A percentile compares a stretch with the other conserved stretches of the same genome.
phyloP scores from a whole-genome alignment of 768 basidiomycete species.

The Phlebiopsis gigantea region DNA sequence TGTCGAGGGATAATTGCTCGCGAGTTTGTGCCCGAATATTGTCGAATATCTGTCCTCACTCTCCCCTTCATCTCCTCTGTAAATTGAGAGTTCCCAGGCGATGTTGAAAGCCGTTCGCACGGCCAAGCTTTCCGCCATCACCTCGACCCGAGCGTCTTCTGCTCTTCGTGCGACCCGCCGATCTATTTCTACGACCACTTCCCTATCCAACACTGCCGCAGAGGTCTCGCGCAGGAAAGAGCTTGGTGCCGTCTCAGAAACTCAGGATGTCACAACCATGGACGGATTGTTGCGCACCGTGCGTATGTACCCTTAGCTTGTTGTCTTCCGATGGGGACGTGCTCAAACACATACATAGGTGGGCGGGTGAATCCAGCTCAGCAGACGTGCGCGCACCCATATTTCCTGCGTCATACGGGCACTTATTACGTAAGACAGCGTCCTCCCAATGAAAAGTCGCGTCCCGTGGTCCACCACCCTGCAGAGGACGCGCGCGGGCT shows the following conservation, averaged over 20 bases:
- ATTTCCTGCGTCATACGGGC: neutral
- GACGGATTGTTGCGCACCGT: conserved; percentile 49
- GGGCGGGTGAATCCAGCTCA: conserved; percentile 48
- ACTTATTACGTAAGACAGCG: conserved; percentile 1
- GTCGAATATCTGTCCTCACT: neutral
- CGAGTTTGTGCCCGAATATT: neutral
- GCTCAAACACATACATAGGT: conserved; percentile 28
- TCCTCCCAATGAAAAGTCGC: conserved; percentile 6
- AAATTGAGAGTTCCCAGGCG: neutral
- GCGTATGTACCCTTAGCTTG: conserved; percentile 38
- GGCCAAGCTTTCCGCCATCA: neutral
- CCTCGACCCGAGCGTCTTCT: neutral
- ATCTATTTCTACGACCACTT: neutral
- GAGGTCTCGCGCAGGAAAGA: conserved; percentile 17
- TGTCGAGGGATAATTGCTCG: neutral
- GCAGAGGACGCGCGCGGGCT: conserved; percentile 22
- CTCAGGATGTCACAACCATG: conserved; percentile 53
- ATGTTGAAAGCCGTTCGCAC: neutral
- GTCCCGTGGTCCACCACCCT: conserved; percentile 4
- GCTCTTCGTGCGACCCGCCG: neutral
- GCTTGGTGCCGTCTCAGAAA: conserved; percentile 38
- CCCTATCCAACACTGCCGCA: conserved; percentile 6
- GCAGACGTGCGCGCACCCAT: conserved; percentile 33
- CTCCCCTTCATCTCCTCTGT: neutral
- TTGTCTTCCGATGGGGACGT: conserved; percentile 4